Evolutionary conservation across 2,329 filamentous ascomycete species (phyloP), one percentile per base, ranked within the genome.

Genomic region (Talaromyces sp.): DNA sequence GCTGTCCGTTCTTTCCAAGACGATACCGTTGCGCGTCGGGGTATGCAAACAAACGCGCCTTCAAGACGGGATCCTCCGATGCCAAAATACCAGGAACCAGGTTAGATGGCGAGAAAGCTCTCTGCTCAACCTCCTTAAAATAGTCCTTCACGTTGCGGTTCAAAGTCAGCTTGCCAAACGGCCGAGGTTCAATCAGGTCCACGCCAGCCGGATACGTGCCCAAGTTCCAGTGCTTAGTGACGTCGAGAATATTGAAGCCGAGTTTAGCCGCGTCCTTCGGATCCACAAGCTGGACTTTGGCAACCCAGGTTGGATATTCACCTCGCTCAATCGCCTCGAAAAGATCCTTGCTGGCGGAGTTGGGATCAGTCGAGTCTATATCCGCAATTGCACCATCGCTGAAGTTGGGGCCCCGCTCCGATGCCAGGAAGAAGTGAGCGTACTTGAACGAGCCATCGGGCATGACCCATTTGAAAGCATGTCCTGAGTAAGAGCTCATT

Each of bases 181-280:
- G 82, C 19, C 84, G 79, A 13, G 88, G 77, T 42, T 42, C 36
- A 42, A 42, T 42, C 36, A 42, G 36, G 36, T 42, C 36, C 36
- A 42, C 36, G 36, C 36, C 36, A 11, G 36, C 36, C 1, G 88
- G 87, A 30, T 87, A 84, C 54, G 87, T 81, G 25, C 73, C 77
- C 62, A 88, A 84, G 2, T 87, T 87, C 86, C 87, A 89, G 67
- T 87, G 81, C 74, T 89, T 88, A 57, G 88, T 90, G 64, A 88
- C 75, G 69, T 90, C 88, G 64, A 91, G 88, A 64, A 89, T 77
- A 72, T 86, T 87, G 78, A 82, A 86, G 49, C 78, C 78, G 70
- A 84, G 85, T 61, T 81, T 80, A 69, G 87, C 82, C 2, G 85
- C 85, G 66, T 88, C 80, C 63, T 85, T 82, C 0, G 86, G 85